phyloP scores from a whole-genome alignment of 176 grass and related monocot genomes.

The Areca catechu region DNA sequence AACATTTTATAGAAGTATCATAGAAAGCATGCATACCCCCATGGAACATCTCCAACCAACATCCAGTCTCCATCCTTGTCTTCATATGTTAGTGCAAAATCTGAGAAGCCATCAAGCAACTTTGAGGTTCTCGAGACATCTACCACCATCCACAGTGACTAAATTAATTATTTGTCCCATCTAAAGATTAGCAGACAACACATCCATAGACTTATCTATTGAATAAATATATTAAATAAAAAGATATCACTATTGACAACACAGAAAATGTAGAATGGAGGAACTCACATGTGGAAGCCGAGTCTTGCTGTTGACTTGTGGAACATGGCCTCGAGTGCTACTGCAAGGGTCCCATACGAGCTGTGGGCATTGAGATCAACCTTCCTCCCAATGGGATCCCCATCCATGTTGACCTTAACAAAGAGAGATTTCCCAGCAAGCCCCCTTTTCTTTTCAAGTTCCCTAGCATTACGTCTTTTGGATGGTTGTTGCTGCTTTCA shows the following conservation, averaged over 20 bases:
- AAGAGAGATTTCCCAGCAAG: neutral
- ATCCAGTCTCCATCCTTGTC: slow-evolving; percentile 10
- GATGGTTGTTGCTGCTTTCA: neutral
- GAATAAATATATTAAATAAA: too few relatives aligned
- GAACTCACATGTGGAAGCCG: neutral
- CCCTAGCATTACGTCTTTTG: neutral
- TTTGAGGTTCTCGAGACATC: neutral
- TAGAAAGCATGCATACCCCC: neutral
- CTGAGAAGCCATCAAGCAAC: slow-evolving; percentile 1
- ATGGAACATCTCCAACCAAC: slow-evolving; percentile 9
- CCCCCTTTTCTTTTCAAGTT: slow-evolving; percentile 4
- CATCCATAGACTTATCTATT: neutral
- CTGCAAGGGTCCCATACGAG: slow-evolving; percentile 15
- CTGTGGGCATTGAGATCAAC: slow-evolving; percentile 5
- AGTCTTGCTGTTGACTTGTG: neutral
- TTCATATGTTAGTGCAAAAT: neutral
- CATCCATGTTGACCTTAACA: slow-evolving; percentile 19
- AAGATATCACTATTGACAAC: too few relatives aligned
- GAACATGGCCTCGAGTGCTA: slow-evolving; percentile 14
- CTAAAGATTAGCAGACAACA: neutral
- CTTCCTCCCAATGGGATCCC: slow-evolving; percentile 16
- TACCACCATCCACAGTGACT: neutral
- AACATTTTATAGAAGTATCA: too few relatives aligned
- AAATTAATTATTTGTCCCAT: neutral
- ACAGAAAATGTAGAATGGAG: too few relatives aligned